A percentile compares a stretch with the other conserved stretches of the same genome.
Conservation (phyloP, 225 moss, liverwort and hornwort genomes). For the Pseudoscleropodium purum region DNA sequence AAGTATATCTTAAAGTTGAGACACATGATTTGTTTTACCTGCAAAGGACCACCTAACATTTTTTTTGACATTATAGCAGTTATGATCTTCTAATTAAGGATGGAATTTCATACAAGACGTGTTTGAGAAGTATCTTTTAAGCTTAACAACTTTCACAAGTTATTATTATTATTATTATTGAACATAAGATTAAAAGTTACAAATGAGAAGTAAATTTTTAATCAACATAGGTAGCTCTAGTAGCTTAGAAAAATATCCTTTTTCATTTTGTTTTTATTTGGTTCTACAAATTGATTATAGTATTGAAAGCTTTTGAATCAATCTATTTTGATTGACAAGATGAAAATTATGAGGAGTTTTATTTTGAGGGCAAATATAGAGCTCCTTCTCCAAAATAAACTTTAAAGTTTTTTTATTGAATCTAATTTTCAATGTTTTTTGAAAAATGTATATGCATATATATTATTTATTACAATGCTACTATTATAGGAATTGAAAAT, state of each 20-base stretch:
- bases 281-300: not conserved
- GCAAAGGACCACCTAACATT: not conserved
- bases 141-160: not conserved
- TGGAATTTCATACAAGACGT: not conserved
- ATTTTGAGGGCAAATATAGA: not conserved
- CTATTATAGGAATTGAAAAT: not conserved
- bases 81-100: not conserved
- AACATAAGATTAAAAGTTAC: rapidly evolving
- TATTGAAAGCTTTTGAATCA: not conserved
- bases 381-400: not conserved
- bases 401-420: not conserved
- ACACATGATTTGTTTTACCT: not conserved
- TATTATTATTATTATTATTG: not conserved
- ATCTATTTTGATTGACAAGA: not conserved
- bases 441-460: rapidly evolving
- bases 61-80: not conserved
- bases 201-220: not conserved
- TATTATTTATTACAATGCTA: not conserved
- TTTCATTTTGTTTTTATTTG: not conserved
- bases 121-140: not conserved
- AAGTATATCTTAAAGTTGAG: not conserved
- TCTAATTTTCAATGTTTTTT: not conserved
- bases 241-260: not conserved
- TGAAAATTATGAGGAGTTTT: not conserved
- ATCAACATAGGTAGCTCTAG: rapidly evolving